These are phyloP conservation scores for Trichothecium sympodiale DNA, from an alignment of 2,329 filamentous ascomycete species.

Conservation along the genomic window DNA sequence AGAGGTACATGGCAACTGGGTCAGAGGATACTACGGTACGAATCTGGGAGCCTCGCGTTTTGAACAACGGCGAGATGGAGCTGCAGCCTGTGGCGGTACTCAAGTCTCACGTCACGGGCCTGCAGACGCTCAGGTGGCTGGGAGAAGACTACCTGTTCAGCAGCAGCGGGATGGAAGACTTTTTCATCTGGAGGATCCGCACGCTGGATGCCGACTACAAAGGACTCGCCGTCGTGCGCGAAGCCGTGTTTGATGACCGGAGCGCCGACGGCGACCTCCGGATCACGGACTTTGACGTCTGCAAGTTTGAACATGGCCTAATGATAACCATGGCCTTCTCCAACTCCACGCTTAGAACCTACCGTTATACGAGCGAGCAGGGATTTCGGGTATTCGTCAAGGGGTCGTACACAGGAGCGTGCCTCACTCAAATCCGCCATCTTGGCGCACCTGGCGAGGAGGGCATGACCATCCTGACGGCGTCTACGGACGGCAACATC, in stretches of 20 bases:
- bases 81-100: conserved; percentile 50
- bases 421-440: conserved; percentile 55
- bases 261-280: conserved; percentile 55
- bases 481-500: conserved; percentile 72
- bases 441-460: conserved; percentile 17
- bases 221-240: conserved; percentile 44
- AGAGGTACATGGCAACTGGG: conserved; percentile 47
- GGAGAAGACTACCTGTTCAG: conserved; percentile 62
- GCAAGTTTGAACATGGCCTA: conserved; percentile 23
- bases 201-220: conserved; percentile 35
- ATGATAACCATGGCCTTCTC: conserved; percentile 67
- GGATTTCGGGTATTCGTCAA: conserved; percentile 39
- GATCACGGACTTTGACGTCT: conserved; percentile 67
- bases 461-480: conserved; percentile 44
- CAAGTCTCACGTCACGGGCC: conserved; percentile 69
- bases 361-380: conserved; percentile 29
- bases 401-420: conserved; percentile 59
- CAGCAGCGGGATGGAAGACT: conserved; percentile 78
- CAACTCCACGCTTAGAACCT: conserved; percentile 65
- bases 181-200: conserved; percentile 69
- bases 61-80: conserved; percentile 7
- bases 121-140: conserved; percentile 73
- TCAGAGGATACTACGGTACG: conserved; percentile 67
- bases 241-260: conserved; percentile 41
- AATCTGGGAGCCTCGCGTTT: conserved; percentile 45